A percentile compares a stretch with the other conserved stretches of the same genome.
phyloP scores from a whole-genome alignment of 2,329 filamentous ascomycete genomes.

The Ophiocordyceps camponoti-leonardi region DNA sequence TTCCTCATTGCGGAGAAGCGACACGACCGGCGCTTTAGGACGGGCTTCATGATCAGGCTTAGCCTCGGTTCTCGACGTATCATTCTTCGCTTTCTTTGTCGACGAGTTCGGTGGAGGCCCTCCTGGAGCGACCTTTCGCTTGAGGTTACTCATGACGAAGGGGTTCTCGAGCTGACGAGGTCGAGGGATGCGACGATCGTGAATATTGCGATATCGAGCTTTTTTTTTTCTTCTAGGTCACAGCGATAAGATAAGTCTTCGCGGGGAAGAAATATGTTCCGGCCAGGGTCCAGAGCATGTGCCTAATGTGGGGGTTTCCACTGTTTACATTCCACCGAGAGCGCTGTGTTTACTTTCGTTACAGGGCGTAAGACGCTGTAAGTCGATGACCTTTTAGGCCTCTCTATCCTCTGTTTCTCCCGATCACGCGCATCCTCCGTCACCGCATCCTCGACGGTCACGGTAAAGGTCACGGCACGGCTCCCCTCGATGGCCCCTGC shows the following conservation, averaged over 20 bases:
- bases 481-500: not conserved
- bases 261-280: not conserved
- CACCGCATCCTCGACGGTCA: not conserved
- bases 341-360: too few species aligned
- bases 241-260: not conserved
- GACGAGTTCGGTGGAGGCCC: conserved; percentile 30
- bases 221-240: not conserved
- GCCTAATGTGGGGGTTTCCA: too few species aligned
- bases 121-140: conserved; percentile 39
- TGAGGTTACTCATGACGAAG: conserved; percentile 35
- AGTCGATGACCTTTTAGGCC: too few species aligned
- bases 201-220: not conserved
- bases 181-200: not conserved
- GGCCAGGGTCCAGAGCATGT: too few species aligned
- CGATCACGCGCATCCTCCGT: too few species aligned
- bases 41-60: conserved; percentile 13
- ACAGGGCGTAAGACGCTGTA: too few species aligned
- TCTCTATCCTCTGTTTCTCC: too few species aligned
- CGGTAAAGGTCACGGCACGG: too few species aligned
- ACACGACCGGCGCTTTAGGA: conserved; percentile 19
- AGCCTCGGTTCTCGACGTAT: conserved; percentile 28
- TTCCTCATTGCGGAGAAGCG: conserved; percentile 57
- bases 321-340: too few species aligned
- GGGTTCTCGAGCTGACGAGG: not conserved
- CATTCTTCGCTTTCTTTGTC: conserved; percentile 26